phyloP scores from a whole-genome alignment of 2,329 filamentous ascomycete genomes.

The Trichoderma breve region DNA sequence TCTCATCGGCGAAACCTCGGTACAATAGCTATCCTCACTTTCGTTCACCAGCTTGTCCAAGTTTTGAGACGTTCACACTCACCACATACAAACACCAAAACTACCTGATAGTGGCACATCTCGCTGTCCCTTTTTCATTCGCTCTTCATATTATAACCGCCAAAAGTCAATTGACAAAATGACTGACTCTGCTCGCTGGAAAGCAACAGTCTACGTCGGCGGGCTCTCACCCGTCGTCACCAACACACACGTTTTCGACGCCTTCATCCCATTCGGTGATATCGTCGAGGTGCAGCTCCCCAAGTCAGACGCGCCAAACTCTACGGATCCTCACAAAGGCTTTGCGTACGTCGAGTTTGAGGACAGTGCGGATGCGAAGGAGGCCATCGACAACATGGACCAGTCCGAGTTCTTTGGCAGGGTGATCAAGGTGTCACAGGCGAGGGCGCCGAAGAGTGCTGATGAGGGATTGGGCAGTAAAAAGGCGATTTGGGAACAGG shows the following conservation, averaged over 20 bases:
- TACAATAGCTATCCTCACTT: neutral
- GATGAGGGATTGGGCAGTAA: conserved; percentile 88
- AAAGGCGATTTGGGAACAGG: conserved; percentile 96
- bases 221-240: conserved; percentile 81
- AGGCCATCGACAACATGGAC: conserved; percentile 99
- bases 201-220: conserved; percentile 89
- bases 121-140: neutral
- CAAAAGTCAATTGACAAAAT: conserved; percentile 45
- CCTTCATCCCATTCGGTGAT: conserved; percentile 95
- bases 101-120: neutral
- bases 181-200: conserved; percentile 80
- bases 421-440: conserved; percentile 86
- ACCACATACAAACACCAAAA: neutral
- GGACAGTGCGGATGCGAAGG: conserved; percentile 77
- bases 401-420: conserved; percentile 92
- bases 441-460: conserved; percentile 86
- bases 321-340: conserved; percentile 77
- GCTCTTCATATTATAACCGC: too few species aligned
- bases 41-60: neutral
- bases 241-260: conserved; percentile 73
- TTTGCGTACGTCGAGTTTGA: conserved; percentile 98
- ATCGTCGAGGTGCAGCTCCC: conserved; percentile 89
- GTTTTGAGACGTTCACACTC: conserved; percentile 1
- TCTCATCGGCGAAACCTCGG: conserved; percentile 1
- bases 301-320: conserved; percentile 78